A percentile compares a stretch with the other conserved stretches of the same genome.
phyloP scores from a whole-genome alignment of 2,329 filamentous ascomycete species.

The Pyrenochaeta sp. region DNA sequence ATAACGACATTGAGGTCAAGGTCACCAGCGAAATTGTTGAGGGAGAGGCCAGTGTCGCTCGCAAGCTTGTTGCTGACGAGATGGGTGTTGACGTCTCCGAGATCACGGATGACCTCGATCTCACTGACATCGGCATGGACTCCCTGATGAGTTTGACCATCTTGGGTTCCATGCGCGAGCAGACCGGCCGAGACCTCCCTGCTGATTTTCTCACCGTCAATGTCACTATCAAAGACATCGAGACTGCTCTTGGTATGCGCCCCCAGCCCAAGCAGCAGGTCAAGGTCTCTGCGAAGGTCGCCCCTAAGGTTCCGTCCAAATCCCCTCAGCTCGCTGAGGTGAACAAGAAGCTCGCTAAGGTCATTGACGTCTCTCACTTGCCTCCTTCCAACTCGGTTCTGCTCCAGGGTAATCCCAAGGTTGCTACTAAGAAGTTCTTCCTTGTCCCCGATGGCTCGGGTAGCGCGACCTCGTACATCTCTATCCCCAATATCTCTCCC shows the following conservation, averaged over 20 bases:
- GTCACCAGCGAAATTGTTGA: constrained; percentile 43
- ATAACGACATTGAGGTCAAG: constrained; percentile 48
- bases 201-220: constrained; percentile 67
- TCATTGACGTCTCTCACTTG: constrained; percentile 53
- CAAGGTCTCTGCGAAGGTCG: constrained; percentile 32
- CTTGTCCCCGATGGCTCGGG: constrained; percentile 63
- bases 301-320: constrained; percentile 29
- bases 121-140: constrained; percentile 66
- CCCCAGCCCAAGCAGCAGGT: constrained; percentile 52
- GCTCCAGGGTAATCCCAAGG: constrained; percentile 65
- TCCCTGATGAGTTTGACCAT: constrained; percentile 63
- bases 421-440: constrained; percentile 64
- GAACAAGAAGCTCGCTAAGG: constrained; percentile 55
- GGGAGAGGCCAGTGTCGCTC: constrained; percentile 56
- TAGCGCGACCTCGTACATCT: constrained; percentile 72
- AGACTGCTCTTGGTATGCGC: constrained; percentile 68
- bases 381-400: constrained; percentile 64
- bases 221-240: constrained; percentile 70
- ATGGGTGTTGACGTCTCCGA: constrained; percentile 72
- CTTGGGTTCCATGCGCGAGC: constrained; percentile 60
- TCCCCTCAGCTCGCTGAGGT: constrained; percentile 57
- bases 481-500: constrained; percentile 63
- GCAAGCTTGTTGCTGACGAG: constrained; percentile 60
- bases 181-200: constrained; percentile 60
- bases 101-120: constrained; percentile 65